These are phyloP conservation scores for Ceratocystis albifundus DNA, from an alignment of 2,329 filamentous ascomycete genomes.

Conservation along the genomic window DNA sequence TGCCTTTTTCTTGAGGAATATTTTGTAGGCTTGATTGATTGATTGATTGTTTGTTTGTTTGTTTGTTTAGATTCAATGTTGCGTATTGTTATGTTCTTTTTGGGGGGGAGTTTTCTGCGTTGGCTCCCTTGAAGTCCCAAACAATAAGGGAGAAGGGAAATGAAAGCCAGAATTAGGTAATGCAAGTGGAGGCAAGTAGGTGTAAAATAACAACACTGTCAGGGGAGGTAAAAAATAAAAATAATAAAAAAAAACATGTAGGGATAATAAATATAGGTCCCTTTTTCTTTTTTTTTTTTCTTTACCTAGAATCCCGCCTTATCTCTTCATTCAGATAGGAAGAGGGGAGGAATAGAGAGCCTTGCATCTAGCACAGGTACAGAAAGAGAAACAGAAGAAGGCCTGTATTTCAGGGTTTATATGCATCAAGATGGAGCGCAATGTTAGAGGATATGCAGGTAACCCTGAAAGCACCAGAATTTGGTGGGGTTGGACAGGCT, in stretches of 20 bases:
- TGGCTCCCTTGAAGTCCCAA: not conserved
- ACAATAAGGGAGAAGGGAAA: not conserved
- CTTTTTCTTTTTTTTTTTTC: not conserved
- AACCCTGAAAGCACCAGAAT: not conserved
- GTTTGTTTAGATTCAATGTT: not conserved
- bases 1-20: not conserved
- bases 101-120: not conserved
- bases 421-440: not conserved
- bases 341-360: slow-evolving; percentile 1
- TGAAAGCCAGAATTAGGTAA: not conserved
- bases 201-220: too few relatives aligned
- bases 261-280: not conserved
- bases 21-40: not conserved
- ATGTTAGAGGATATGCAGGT: slow-evolving; percentile 9
- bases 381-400: slow-evolving; percentile 2
- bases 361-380: slow-evolving; percentile 5
- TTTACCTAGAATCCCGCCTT: not conserved
- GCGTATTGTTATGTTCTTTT: not conserved
- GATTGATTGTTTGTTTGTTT: slow-evolving; percentile 13
- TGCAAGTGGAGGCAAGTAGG: too few relatives aligned
- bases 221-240: too few relatives aligned
- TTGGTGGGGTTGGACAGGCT: not conserved
- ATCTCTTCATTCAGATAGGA: not conserved
- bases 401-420: not conserved
- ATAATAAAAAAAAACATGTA: too few relatives aligned